Evolutionary conservation across 441 rosid genomes (phyloP).

Genomic region (Heliophila coronopifolia): DNA sequence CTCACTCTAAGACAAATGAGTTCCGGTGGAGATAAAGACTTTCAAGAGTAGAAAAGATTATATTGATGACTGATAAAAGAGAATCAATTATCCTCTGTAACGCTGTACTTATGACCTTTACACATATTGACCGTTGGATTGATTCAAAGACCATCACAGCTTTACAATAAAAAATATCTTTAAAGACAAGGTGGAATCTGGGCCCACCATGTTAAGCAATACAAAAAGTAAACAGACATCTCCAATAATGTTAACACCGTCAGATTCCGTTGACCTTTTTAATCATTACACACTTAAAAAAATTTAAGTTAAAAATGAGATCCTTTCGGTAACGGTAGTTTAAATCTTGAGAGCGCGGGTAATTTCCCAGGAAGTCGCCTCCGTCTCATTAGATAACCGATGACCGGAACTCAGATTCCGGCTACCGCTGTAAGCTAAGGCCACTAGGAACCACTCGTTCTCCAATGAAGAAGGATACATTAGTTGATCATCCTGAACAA

Average conservation of each 20-base stretch:
- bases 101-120: background rate
- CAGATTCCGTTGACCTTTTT: constrained; percentile 3
- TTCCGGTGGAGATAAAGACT: background rate
- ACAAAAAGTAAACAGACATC: background rate
- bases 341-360: constrained; percentile 56
- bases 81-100: background rate
- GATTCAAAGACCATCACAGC: constrained; percentile 8
- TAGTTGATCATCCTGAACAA: constrained; percentile 62
- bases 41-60: too few relatives aligned
- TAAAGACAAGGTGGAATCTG: constrained; percentile 5
- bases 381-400: constrained; percentile 17
- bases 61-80: too few relatives aligned
- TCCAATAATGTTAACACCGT: background rate
- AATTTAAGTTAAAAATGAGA: background rate
- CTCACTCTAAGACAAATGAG: constrained; percentile 8
- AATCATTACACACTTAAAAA: background rate
- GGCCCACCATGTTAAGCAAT: background rate
- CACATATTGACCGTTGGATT: constrained; percentile 9
- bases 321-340: background rate
- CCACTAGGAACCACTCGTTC: constrained; percentile 64
- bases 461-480: constrained; percentile 73
- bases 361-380: constrained; percentile 60
- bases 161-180: constrained; percentile 2
- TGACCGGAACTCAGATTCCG: constrained; percentile 20
- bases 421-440: constrained; percentile 49